Evolutionary conservation across 108 stramenopile genomes (phyloP), one percentile per base, ranked within the genome.

Genomic region (Pseudonitzschia pungens): DNA sequence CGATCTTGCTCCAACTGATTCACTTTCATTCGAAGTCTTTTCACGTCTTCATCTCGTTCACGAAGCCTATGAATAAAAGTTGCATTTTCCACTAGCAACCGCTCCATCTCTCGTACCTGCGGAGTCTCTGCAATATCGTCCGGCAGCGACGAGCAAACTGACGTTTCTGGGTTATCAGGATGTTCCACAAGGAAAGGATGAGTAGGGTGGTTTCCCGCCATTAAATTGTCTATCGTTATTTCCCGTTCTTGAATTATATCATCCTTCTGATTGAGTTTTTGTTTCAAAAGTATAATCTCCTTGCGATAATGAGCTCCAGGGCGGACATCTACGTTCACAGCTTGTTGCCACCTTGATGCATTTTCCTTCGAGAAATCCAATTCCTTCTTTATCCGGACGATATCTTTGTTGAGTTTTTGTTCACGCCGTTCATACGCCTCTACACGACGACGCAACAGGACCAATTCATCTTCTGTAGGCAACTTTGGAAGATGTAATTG

Each of bases 281-380:
- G 27, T 28, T 67, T 44, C 22, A 67, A n/a, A 20, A 8, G n/a
- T 12, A 48, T 7, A 67, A 67, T 67, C 29, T 67, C 28, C 50
- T 67, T 24, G 3, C 45, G 66, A 29, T 67, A 67, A 16, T 67
- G 66, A 27, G 66, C 12, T 67, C 66, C 66, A 28, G 66, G 43
- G 15, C 45, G 43, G 24, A 50, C 43, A 48, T 67, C 66, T 5
- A 11, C 36, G 22, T 50, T 18, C 27, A 40, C 42, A 8, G 66
- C 66, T 18, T 67, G 15, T 41, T 67, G 42, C 66, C 0, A 67
- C 22, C 42, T 36, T 11, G 9, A 15, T 9, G 45, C n/a, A 67
- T 29, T 48, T 44, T 67, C 44, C 44, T 67, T 67, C 11, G 44
- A 11, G 22, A 22, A 24, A 11, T 67, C 44, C 43, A 67, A 50